A percentile compares a stretch with the other conserved stretches of the same genome.
phyloP scores from a whole-genome alignment of 768 basidiomycete genomes.

The Fibroporia radiculosa region DNA sequence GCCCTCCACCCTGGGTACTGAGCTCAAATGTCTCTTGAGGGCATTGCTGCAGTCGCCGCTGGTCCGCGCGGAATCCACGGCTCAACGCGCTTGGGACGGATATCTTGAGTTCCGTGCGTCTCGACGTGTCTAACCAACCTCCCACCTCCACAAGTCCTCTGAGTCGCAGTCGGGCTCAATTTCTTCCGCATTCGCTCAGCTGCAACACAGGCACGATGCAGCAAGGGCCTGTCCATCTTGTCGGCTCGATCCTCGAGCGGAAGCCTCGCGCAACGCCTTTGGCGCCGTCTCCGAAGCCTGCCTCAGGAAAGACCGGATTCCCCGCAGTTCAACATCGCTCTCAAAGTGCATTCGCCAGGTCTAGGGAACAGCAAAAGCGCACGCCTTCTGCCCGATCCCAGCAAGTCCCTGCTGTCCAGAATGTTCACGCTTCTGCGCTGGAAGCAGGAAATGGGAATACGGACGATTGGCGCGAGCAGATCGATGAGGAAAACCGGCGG shows the following conservation, averaged over 20 bases:
- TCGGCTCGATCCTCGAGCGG: constrained; percentile 44
- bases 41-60: too few species aligned
- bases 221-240: constrained; percentile 23
- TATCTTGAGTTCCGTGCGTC: too few species aligned
- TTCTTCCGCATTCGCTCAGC: too few species aligned
- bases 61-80: too few species aligned
- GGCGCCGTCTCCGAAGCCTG: constrained; percentile 14
- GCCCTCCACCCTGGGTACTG: too few species aligned
- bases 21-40: too few species aligned
- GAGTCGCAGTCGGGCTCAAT: too few species aligned
- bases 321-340: constrained; percentile 34
- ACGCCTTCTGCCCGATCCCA: constrained; percentile 5
- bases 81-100: too few species aligned
- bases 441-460: not conserved
- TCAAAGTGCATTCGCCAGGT: constrained; percentile 30
- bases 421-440: constrained; percentile 5
- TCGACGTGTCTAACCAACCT: too few species aligned
- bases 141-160: too few species aligned
- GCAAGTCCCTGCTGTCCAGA: constrained; percentile 16
- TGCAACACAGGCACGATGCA: too few species aligned
- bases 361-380: constrained; percentile 19
- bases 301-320: constrained; percentile 27
- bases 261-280: constrained; percentile 20
- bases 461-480: constrained; percentile 43
- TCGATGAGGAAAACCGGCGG: constrained; percentile 59